Conservation (phyloP, 2,329 filamentous ascomycete species). For the Claviceps sp. region DNA sequence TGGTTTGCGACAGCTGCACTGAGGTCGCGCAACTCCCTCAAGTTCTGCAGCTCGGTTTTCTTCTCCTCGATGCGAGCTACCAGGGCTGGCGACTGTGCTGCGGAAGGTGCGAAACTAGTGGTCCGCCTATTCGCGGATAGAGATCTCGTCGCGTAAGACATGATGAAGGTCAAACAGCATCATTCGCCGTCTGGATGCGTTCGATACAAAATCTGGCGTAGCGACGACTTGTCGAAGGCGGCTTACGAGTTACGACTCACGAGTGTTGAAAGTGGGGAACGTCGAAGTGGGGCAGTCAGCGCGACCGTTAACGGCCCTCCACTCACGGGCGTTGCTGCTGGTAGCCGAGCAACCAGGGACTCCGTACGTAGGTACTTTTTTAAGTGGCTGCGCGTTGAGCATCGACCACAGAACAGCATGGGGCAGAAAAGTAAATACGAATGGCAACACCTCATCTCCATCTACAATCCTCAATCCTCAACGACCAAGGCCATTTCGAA, state of each 20-base stretch:
- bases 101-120: conserved; percentile 33
- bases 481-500: conserved; percentile 4
- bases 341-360: conserved; percentile 17
- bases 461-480: background rate
- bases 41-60: conserved; percentile 66
- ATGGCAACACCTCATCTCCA: conserved; percentile 16
- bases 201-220: background rate
- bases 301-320: background rate
- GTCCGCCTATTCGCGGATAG: conserved; percentile 56
- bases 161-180: conserved; percentile 15
- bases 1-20: conserved; percentile 67
- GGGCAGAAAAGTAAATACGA: conserved; percentile 20
- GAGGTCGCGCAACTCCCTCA: conserved; percentile 65
- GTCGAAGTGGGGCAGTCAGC: conserved; percentile 14
- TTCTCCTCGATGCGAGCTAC: conserved; percentile 73
- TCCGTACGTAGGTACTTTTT: background rate
- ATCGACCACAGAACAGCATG: background rate
- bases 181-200: background rate
- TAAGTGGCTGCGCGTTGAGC: conserved; percentile 10
- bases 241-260: background rate
- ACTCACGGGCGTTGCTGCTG: conserved; percentile 11
- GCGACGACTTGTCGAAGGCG: background rate
- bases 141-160: conserved; percentile 44
- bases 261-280: background rate
- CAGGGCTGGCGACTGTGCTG: conserved; percentile 55